Evolutionary conservation across 208 protist species (phyloP).

Genomic region (Crithidia expoeki): DNA sequence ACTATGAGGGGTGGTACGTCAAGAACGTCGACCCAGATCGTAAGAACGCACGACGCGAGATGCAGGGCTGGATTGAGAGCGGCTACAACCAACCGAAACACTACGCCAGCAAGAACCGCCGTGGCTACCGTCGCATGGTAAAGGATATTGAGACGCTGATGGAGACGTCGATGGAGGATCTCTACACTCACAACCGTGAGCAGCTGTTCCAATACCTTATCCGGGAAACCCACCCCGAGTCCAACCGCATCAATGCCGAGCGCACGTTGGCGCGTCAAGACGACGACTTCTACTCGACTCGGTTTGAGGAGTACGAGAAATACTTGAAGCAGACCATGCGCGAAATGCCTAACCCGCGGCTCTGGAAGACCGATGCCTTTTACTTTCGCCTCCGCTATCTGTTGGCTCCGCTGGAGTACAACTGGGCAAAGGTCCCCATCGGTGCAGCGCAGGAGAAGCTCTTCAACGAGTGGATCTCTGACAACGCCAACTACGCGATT

Average conservation of each 20-base stretch:
- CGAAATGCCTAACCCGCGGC: slow-evolving; percentile 88
- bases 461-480: slow-evolving; percentile 89
- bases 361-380: slow-evolving; percentile 92
- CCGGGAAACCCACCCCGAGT: slow-evolving; percentile 83
- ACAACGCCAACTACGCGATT: slow-evolving; percentile 83
- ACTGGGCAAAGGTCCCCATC: slow-evolving; percentile 88
- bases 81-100: slow-evolving; percentile 91
- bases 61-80: slow-evolving; percentile 87
- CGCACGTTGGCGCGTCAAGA: slow-evolving; percentile 81
- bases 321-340: slow-evolving; percentile 89
- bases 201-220: slow-evolving; percentile 90
- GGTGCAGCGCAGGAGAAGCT: slow-evolving; percentile 74
- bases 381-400: slow-evolving; percentile 91
- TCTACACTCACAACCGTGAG: slow-evolving; percentile 90
- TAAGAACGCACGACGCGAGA: slow-evolving; percentile 75
- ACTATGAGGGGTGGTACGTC: slow-evolving; percentile 93
- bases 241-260: slow-evolving; percentile 89
- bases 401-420: slow-evolving; percentile 86
- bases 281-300: slow-evolving; percentile 91
- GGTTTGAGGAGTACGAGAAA: slow-evolving; percentile 88
- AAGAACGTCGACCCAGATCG: slow-evolving; percentile 91
- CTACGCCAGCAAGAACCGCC: slow-evolving; percentile 90
- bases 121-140: slow-evolving; percentile 88
- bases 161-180: slow-evolving; percentile 89
- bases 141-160: slow-evolving; percentile 91